These are phyloP conservation scores for Candida khao-thaluensis DNA, from an alignment of 805 yeast species.

Conservation along the genomic window DNA sequence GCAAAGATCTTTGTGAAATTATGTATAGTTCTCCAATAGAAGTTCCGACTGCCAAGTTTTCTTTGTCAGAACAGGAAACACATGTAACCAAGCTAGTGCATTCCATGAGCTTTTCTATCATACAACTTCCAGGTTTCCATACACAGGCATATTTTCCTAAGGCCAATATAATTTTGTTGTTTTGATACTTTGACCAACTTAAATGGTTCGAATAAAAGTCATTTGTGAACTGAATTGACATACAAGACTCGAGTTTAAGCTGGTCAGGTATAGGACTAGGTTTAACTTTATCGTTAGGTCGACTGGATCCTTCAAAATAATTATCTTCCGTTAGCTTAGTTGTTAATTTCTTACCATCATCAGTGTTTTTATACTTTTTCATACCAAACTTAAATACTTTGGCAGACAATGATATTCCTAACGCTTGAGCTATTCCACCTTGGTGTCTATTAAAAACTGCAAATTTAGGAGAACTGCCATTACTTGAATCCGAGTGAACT, in stretches of 20 bases:
- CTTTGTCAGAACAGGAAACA: constrained; percentile 53
- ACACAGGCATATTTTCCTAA: constrained; percentile 55
- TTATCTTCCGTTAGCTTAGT: not conserved
- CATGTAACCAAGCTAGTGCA: constrained; percentile 45
- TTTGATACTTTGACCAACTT: constrained; percentile 60
- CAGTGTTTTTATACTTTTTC: not conserved
- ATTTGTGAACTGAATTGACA: constrained; percentile 53
- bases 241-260: not conserved
- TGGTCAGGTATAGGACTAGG: not conserved
- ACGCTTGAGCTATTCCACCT: constrained; percentile 10
- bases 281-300: not conserved
- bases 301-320: not conserved
- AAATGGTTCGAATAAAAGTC: constrained; percentile 77
- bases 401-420: constrained; percentile 6
- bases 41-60: constrained; percentile 55
- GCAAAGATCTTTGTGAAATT: constrained; percentile 13
- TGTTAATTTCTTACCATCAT: constrained; percentile 1
- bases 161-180: constrained; percentile 61
- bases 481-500: not conserved
- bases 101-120: constrained; percentile 37
- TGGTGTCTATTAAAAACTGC: constrained; percentile 3
- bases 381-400: constrained; percentile 6
- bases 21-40: constrained; percentile 50
- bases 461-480: constrained; percentile 3
- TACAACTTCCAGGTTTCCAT: constrained; percentile 52